Evolutionary conservation across 163 green algal species (phyloP).

Genomic region (Volvox carteri): DNA sequence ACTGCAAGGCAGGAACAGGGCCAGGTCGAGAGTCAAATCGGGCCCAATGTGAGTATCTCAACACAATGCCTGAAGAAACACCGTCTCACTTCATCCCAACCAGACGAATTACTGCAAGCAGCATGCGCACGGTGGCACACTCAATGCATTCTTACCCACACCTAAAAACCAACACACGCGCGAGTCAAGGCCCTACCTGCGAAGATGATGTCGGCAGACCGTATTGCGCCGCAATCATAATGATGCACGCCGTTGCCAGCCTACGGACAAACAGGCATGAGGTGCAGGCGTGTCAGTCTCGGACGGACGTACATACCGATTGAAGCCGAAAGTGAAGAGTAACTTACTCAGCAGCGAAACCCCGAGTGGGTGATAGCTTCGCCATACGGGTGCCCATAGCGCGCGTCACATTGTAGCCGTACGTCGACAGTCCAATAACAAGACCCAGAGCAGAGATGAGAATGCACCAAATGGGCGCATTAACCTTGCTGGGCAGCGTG

Average conservation of each 20-base stretch:
- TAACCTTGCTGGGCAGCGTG: constrained; percentile 44
- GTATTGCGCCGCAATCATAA: constrained; percentile 67
- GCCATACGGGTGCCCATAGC: constrained; percentile 72
- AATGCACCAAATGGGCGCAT: constrained; percentile 75
- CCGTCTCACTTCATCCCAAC: too few species aligned
- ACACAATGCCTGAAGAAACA: too few species aligned
- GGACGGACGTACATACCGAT: too few species aligned
- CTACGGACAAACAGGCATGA: not conserved
- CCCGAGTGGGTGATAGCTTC: constrained; percentile 74
- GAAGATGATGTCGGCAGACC: constrained; percentile 56
- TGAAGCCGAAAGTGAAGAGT: too few species aligned
- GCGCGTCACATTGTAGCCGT: constrained; percentile 77
- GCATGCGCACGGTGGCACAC: too few species aligned
- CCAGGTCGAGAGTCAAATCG: too few species aligned
- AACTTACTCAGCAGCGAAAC: constrained; percentile 74
- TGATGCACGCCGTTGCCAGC: constrained; percentile 70
- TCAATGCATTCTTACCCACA: too few species aligned
- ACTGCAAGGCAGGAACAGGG: too few species aligned
- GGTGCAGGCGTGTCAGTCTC: too few species aligned
- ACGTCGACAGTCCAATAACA: constrained; percentile 73
- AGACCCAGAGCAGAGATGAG: constrained; percentile 69
- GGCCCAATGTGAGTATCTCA: too few species aligned
- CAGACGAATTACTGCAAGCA: too few species aligned
- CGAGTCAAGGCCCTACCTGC: not conserved
- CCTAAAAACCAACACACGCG: too few species aligned